These are phyloP conservation scores for Petasospora rhodanensis DNA, from an alignment of 1,139 yeast genomes.

Conservation along the genomic window DNA sequence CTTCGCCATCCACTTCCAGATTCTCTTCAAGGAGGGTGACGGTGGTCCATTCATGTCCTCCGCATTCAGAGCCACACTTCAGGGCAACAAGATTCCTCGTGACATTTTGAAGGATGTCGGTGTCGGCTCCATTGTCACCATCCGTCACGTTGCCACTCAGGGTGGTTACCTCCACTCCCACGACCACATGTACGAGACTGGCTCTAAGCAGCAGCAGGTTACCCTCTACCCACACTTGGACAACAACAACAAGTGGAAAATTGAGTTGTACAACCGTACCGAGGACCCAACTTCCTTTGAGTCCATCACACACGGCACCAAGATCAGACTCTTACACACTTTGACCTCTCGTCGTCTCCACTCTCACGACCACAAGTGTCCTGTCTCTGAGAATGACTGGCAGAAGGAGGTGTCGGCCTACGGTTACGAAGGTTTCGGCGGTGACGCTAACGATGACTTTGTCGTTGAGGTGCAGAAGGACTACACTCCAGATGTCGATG, in stretches of 20 bases:
- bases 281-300: conserved; percentile 49
- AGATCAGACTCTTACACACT: conserved; percentile 72
- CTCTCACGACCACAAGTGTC: conserved; percentile 93
- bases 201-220: conserved; percentile 92
- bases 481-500: conserved; percentile 50
- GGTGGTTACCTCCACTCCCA: conserved; percentile 98
- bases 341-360: conserved; percentile 78
- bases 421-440: conserved; percentile 85
- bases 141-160: conserved; percentile 79
- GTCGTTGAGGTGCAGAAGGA: conserved; percentile 76
- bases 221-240: conserved; percentile 94
- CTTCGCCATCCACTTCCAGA: conserved; percentile 75
- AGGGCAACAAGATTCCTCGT: conserved; percentile 65
- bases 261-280: conserved; percentile 57
- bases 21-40: conserved; percentile 73
- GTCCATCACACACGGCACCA: conserved; percentile 70
- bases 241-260: conserved; percentile 77
- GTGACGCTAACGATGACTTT: conserved; percentile 96
- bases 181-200: conserved; percentile 76
- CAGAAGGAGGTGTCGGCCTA: conserved; percentile 92
- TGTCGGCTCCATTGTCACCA: conserved; percentile 70
- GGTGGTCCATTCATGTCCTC: conserved; percentile 89
- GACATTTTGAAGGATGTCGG: conserved; percentile 81
- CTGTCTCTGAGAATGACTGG: conserved; percentile 91
- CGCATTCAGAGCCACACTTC: conserved; percentile 76